Evolutionary conservation across 169 alveolate species (phyloP).

Genomic region (Prorocentrum cordatum): DNA sequence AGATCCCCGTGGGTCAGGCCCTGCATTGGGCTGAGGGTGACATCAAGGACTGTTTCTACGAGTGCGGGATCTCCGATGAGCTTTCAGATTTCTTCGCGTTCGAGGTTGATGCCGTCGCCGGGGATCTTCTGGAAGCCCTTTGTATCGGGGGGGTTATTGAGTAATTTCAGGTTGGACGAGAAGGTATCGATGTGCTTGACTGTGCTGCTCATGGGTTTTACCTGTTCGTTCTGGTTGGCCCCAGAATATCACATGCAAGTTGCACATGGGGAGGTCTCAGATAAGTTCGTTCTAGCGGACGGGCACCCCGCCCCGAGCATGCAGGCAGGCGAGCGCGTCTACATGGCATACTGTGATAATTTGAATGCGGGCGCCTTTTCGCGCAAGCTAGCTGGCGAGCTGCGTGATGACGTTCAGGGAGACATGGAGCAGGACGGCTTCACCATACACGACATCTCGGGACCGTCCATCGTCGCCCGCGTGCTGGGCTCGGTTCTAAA

Average conservation of each 20-base stretch:
- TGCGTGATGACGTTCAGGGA: too few relatives aligned
- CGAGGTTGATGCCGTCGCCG: not conserved
- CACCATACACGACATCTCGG: too few relatives aligned
- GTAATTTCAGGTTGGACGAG: too few relatives aligned
- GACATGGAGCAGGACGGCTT: too few relatives aligned
- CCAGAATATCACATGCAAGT: not conserved
- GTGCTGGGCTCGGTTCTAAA: too few relatives aligned
- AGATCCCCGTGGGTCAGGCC: not conserved
- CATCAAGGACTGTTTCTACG: constrained; percentile 14
- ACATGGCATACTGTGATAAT: not conserved
- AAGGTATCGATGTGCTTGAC: not conserved
- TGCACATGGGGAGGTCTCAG: too few relatives aligned
- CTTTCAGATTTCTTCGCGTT: not conserved
- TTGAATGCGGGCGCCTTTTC: too few relatives aligned
- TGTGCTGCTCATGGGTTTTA: not conserved
- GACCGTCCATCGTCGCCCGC: too few relatives aligned
- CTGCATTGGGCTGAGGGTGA: not conserved
- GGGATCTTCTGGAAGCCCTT: not conserved
- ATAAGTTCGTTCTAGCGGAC: too few relatives aligned
- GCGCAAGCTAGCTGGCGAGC: too few relatives aligned
- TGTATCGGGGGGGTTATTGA: not conserved
- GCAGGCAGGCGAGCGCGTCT: not conserved
- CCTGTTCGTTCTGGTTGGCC: not conserved
- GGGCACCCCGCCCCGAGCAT: not conserved
- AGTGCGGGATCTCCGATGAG: not conserved